phyloP scores from a whole-genome alignment of 1,139 yeast genomes.

The Debaryomyces robertsiae region DNA sequence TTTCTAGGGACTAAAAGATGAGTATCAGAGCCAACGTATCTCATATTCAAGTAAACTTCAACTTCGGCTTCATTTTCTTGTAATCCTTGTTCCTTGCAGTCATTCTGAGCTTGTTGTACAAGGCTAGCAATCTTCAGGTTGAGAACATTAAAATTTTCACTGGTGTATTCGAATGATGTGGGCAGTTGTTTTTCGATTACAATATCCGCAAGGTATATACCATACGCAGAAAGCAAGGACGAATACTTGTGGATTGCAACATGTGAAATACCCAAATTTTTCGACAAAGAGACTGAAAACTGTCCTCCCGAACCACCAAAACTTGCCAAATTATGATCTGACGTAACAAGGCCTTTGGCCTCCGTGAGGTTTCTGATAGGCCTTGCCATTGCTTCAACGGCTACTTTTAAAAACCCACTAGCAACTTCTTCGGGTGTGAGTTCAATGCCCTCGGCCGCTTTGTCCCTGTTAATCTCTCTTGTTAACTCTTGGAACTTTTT shows the following conservation, averaged over 20 bases:
- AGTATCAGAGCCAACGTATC: constrained; percentile 88
- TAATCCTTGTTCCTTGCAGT: constrained; percentile 35
- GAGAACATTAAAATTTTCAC: constrained; percentile 22
- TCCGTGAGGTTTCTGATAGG: constrained; percentile 49
- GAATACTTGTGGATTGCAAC: constrained; percentile 50
- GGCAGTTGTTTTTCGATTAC: constrained; percentile 71
- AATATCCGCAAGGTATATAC: constrained; percentile 47
- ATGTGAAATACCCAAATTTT: constrained; percentile 38
- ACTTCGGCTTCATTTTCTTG: constrained; percentile 30
- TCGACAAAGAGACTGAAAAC: constrained; percentile 42
- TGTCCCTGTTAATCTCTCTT: constrained; percentile 33
- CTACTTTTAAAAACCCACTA: constrained; percentile 45
- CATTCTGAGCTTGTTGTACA: constrained; percentile 30
- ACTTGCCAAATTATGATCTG: constrained; percentile 46
- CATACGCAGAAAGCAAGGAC: constrained; percentile 47
- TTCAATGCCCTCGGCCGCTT: constrained; percentile 20
- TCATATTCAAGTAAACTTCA: constrained; percentile 72
- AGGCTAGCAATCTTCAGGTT: constrained; percentile 30
- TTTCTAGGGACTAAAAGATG: constrained; percentile 61
- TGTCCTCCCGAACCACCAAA: constrained; percentile 55
- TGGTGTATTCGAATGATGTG: constrained; percentile 31
- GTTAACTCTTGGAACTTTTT: constrained; percentile 37
- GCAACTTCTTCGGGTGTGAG: constrained; percentile 46
- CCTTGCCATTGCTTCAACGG: constrained; percentile 50
- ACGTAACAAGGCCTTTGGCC: constrained; percentile 44